Evolutionary conservation across 2,329 filamentous ascomycete genomes (phyloP).

Genomic region (Emmonsiellopsis sp.): DNA sequence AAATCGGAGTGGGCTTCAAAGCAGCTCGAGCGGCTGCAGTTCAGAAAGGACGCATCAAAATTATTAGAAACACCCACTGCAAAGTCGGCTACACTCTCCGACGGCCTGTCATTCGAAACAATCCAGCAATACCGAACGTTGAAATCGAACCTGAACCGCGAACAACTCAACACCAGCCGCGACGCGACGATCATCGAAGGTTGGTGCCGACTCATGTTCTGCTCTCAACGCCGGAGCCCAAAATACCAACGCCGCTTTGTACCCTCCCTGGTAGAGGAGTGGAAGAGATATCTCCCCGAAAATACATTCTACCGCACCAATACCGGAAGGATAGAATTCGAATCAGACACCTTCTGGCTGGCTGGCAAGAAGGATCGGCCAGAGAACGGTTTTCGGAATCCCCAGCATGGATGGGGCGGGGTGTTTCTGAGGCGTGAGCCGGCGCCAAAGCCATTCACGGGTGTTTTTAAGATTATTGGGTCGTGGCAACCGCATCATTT

Average conservation of each 20-base stretch:
- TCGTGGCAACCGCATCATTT: neutral
- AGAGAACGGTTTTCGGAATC: constrained; percentile 10
- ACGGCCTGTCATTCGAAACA: neutral
- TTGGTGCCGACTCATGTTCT: constrained; percentile 11
- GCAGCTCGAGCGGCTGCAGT: no score
- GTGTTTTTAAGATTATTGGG: neutral
- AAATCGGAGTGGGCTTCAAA: no score
- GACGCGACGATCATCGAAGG: constrained; percentile 7
- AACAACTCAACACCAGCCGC: constrained; percentile 1
- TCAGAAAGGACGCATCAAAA: neutral
- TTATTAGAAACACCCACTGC: neutral
- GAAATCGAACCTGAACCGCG: neutral
- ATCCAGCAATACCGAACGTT: constrained; percentile 2
- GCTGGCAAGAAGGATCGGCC: constrained; percentile 3
- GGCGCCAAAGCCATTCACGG: neutral
- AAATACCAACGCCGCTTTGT: constrained; percentile 19
- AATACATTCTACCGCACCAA: constrained; percentile 26
- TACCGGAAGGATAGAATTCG: constrained; percentile 32
- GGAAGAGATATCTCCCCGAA: constrained; percentile 37
- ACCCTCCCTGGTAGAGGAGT: constrained; percentile 40
- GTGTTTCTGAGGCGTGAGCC: neutral
- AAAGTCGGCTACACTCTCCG: neutral
- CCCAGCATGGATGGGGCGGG: neutral
- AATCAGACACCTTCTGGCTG: constrained; percentile 16
- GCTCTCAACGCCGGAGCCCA: constrained; percentile 9